These are phyloP conservation scores for Xylaria hypoxylon DNA, from an alignment of 2,329 filamentous ascomycete genomes.

Conservation along the genomic window DNA sequence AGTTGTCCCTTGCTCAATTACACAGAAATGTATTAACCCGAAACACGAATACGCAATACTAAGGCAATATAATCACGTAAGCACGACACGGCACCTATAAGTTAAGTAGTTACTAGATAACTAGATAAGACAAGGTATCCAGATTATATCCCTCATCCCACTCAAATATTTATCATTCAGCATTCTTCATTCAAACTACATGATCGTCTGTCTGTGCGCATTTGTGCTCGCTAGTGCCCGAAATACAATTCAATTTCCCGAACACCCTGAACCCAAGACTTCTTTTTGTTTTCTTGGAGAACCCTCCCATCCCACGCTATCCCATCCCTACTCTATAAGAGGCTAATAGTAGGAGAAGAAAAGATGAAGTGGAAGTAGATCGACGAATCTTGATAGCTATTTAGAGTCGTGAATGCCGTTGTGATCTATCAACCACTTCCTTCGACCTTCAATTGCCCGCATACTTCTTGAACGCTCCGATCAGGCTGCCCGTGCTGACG, in stretches of 20 bases:
- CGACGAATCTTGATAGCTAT: neutral
- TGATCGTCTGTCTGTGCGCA: neutral
- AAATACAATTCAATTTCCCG: neutral
- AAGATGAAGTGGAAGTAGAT: neutral
- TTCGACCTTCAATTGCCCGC: conserved; percentile 58
- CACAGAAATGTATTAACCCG: too few relatives aligned
- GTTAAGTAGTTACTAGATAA: too few relatives aligned
- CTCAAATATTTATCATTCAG: too few relatives aligned
- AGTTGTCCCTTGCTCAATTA: too few relatives aligned
- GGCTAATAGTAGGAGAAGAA: neutral
- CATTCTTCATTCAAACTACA: neutral
- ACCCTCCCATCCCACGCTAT: neutral
- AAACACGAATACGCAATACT: too few relatives aligned
- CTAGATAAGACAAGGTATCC: too few relatives aligned
- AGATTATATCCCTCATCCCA: too few relatives aligned
- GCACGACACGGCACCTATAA: too few relatives aligned
- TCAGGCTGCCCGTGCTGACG: conserved; percentile 85
- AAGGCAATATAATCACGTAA: too few relatives aligned
- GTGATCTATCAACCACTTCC: conserved; percentile 18
- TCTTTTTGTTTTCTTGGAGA: neutral
- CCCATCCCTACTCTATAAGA: neutral
- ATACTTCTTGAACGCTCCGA: conserved; percentile 90
- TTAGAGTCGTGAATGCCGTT: conserved; percentile 38
- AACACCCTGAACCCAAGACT: neutral
- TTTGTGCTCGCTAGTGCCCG: neutral